Conservation (phyloP, 306 rosid genomes). For the Cucurbita maxima region DNA sequence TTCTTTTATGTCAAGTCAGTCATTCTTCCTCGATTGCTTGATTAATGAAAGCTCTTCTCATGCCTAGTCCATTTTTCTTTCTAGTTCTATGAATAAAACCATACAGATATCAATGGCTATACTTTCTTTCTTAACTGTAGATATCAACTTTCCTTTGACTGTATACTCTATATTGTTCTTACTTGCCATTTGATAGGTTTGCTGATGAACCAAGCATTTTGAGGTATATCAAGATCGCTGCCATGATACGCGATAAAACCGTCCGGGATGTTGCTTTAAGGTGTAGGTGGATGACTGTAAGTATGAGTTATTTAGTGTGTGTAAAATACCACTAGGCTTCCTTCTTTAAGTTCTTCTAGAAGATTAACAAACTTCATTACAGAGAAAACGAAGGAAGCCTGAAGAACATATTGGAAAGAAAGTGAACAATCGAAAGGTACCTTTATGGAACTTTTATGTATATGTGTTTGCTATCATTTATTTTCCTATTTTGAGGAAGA, state of each 20-base stretch:
- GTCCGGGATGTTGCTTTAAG: slow-evolving; percentile 99
- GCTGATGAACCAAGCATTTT: slow-evolving; percentile 81
- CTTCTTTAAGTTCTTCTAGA: slow-evolving; percentile 16
- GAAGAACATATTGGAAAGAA: slow-evolving; percentile 75
- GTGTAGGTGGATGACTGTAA: slow-evolving; percentile 98
- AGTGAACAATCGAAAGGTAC: slow-evolving; percentile 65
- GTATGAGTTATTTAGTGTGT: slow-evolving; percentile 6
- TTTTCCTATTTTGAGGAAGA: not conserved
- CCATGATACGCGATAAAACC: slow-evolving; percentile 76
- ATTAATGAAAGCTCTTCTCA: no score
- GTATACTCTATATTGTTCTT: slow-evolving; percentile 13
- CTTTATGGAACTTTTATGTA: not conserved
- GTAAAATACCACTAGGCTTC: not conserved
- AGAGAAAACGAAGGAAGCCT: slow-evolving; percentile 93
- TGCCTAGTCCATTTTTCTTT: no score
- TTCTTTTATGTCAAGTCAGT: not conserved
- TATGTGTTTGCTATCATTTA: not conserved
- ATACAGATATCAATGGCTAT: no score
- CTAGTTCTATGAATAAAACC: no score
- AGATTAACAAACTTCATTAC: slow-evolving; percentile 19
- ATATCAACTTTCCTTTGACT: not conserved
- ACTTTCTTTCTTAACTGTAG: no score
- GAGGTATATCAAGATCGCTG: slow-evolving; percentile 93
- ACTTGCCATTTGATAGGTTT: slow-evolving; percentile 27
- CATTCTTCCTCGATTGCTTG: no score